These are phyloP conservation scores for Saccharomycopsis sp. DNA, from an alignment of 805 yeast genomes.

Conservation along the genomic window DNA sequence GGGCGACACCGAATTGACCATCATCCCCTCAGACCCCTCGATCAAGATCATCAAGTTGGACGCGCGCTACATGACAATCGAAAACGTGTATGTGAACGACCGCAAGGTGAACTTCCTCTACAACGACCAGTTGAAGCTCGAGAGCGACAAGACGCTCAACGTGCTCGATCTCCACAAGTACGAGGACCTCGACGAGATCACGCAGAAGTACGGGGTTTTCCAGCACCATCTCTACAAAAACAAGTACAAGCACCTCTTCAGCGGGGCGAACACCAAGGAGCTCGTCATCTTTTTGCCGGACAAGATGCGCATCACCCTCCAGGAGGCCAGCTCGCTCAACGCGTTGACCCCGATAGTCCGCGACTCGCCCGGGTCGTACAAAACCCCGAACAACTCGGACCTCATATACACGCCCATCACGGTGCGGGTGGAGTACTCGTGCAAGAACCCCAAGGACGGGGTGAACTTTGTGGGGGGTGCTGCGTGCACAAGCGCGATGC, in stretches of 20 bases:
- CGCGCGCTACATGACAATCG: conserved; percentile 66
- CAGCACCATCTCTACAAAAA: conserved; percentile 57
- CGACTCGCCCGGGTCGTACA: conserved; percentile 34
- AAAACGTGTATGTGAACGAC: conserved; percentile 58
- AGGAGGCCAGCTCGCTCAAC: conserved; percentile 38
- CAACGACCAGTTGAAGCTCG: conserved; percentile 42
- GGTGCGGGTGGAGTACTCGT: conserved; percentile 58
- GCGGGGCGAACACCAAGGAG: conserved; percentile 56
- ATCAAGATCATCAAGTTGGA: conserved; percentile 64
- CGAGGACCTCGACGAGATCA: conserved; percentile 8
- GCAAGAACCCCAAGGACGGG: conserved; percentile 66
- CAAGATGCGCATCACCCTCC: conserved; percentile 51
- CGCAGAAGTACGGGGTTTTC: conserved; percentile 22
- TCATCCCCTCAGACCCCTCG: conserved; percentile 59
- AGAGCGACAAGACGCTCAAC: conserved; percentile 31
- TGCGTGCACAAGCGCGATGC: conserved; percentile 33
- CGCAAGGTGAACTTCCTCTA: conserved; percentile 49
- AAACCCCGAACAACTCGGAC: conserved; percentile 34
- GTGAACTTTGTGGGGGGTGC: conserved; percentile 63
- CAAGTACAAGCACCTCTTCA: conserved; percentile 45
- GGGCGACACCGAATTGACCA: conserved; percentile 79
- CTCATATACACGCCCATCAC: conserved; percentile 66
- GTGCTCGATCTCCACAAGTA: conserved; percentile 18
- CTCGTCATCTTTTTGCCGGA: conserved; percentile 59
- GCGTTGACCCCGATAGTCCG: conserved; percentile 32